Percentiles rank a stretch among this genome's conserved stretches.
These are phyloP conservation scores for Amylocarpus encephaloides DNA, from an alignment of 2,329 filamentous ascomycete genomes.

Conservation along the genomic window DNA sequence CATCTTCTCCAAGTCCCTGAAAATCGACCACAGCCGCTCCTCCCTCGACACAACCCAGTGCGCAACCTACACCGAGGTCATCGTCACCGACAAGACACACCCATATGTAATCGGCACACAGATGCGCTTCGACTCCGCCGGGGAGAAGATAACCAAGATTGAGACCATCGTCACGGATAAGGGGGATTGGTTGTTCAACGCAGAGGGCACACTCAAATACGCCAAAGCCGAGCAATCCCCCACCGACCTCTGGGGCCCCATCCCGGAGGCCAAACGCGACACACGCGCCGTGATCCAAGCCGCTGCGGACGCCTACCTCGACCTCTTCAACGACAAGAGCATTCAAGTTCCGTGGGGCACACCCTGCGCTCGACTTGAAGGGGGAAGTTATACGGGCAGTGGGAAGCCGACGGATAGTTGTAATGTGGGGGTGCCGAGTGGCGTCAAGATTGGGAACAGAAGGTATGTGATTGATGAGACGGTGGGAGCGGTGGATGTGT, in stretches of 20 bases:
- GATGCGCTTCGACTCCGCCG: slow-evolving; percentile 4
- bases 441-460: slow-evolving; percentile 5
- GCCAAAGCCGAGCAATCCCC: neutral
- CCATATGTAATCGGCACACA: slow-evolving; percentile 17
- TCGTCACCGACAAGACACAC: slow-evolving; percentile 1
- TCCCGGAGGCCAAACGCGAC: slow-evolving; percentile 8
- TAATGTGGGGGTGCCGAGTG: slow-evolving; percentile 7
- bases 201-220: slow-evolving; percentile 9
- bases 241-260: slow-evolving; percentile 7
- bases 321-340: slow-evolving; percentile 7
- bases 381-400: slow-evolving; percentile 11
- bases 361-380: slow-evolving; percentile 14
- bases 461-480: slow-evolving; percentile 17
- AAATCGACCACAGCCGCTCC: slow-evolving; percentile 13
- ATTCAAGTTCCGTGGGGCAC: slow-evolving; percentile 12
- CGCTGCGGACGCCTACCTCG: slow-evolving; percentile 14
- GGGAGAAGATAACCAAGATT: slow-evolving; percentile 6
- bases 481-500: slow-evolving; percentile 13
- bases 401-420: slow-evolving; percentile 10
- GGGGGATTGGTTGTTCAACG: slow-evolving; percentile 18
- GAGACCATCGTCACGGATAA: slow-evolving; percentile 10
- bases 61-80: slow-evolving; percentile 13
- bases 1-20: slow-evolving; percentile 4
- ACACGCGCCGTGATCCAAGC: slow-evolving; percentile 11
- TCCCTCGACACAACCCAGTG: slow-evolving; percentile 11